A percentile compares a stretch with the other conserved stretches of the same genome.
Conservation (phyloP, 345 rosid species). For the Abelmoschus esculentus region DNA sequence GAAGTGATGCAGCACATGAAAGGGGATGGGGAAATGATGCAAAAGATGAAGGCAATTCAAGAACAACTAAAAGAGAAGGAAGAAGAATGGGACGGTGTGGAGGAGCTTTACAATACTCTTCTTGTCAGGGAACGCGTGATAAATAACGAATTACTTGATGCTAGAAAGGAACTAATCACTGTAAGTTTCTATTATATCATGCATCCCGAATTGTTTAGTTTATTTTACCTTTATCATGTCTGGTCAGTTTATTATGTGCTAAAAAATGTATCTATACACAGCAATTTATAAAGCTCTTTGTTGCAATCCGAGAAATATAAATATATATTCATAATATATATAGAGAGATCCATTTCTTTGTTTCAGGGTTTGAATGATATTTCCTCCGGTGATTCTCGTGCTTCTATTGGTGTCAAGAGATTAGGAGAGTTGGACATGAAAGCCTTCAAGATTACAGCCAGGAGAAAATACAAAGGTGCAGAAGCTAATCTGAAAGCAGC, state of each 20-base stretch:
- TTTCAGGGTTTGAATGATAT: conserved; percentile 22
- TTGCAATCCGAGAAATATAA: no score
- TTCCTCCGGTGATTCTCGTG: background rate
- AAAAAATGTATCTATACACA: no score
- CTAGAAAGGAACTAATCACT: background rate
- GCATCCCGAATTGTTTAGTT: background rate
- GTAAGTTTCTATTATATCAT: background rate
- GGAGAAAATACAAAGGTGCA: background rate
- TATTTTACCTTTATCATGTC: background rate
- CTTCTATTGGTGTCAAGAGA: conserved; percentile 2
- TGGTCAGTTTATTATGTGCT: background rate
- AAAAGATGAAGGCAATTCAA: conserved; percentile 34
- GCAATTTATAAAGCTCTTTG: no score
- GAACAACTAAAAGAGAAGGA: background rate
- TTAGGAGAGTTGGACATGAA: conserved; percentile 1
- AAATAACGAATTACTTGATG: background rate
- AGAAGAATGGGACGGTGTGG: background rate
- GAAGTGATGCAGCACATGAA: conserved; percentile 61
- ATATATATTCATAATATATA: no score
- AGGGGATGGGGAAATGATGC: conserved; percentile 35
- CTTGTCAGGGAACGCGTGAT: background rate
- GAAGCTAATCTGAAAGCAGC: conserved; percentile 3
- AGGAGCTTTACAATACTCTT: background rate
- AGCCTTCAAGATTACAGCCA: background rate
- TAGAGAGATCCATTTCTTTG: conserved; percentile 4